A percentile compares a stretch with the other conserved stretches of the same genome.
Conservation (phyloP, 164 flowering plant genomes). For the Santalum album region DNA sequence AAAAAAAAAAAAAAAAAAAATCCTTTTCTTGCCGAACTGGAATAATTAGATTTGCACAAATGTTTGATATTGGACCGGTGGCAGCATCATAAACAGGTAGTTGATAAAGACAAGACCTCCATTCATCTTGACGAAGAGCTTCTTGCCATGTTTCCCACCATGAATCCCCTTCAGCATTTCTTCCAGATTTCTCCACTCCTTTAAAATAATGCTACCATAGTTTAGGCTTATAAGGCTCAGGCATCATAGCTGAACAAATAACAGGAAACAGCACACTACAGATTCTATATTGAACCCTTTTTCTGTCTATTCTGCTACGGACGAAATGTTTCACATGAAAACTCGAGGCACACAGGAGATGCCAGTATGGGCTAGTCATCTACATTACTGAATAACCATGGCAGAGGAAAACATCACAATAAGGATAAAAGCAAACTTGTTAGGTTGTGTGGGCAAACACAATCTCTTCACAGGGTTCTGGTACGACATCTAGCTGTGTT, state of each 20-base stretch:
- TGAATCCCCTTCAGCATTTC: slow-evolving; percentile 91
- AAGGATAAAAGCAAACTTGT: too few relatives aligned
- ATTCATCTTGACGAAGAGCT: slow-evolving; percentile 91
- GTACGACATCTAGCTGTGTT: too few relatives aligned
- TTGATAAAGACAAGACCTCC: slow-evolving; percentile 49
- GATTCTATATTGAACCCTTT: too few relatives aligned
- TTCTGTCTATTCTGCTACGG: too few relatives aligned
- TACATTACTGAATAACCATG: too few relatives aligned
- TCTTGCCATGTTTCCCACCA: slow-evolving; percentile 99
- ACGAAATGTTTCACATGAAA: too few relatives aligned
- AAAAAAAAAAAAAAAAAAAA: neutral
- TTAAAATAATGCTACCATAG: neutral
- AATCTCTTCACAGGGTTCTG: too few relatives aligned
- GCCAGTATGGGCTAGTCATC: too few relatives aligned
- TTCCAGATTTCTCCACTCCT: slow-evolving; percentile 98
- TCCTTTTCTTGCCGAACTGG: neutral
- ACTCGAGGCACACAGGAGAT: too few relatives aligned
- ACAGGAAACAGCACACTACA: neutral
- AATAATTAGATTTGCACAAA: neutral
- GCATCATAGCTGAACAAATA: neutral
- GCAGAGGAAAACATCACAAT: too few relatives aligned
- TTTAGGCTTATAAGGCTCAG: neutral
- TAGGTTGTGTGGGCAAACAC: too few relatives aligned
- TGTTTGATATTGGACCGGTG: neutral
- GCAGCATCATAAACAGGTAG: neutral